Evolutionary conservation across 176 grass and related monocot genomes (phyloP).

Genomic region (Triticum timopheevii): DNA sequence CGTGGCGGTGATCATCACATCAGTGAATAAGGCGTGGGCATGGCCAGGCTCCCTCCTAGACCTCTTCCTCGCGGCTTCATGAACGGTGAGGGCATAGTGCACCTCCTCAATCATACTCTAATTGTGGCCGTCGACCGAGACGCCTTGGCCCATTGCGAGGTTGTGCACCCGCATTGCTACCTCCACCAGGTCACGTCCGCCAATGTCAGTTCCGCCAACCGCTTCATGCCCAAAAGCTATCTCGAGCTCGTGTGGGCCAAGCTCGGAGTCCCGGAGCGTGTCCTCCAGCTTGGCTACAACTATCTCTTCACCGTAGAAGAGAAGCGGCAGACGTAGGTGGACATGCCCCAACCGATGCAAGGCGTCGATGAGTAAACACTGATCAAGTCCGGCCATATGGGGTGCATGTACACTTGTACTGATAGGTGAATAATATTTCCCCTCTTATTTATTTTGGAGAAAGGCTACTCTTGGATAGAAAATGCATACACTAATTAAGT

Average conservation of each 20-base stretch:
- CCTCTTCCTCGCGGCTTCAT: conserved; percentile 53
- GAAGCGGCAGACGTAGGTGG: too few relatives aligned
- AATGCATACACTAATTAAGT: too few relatives aligned
- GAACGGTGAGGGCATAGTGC: conserved; percentile 36
- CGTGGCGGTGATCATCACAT: conserved; percentile 57
- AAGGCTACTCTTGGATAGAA: too few relatives aligned
- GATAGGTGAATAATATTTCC: too few relatives aligned
- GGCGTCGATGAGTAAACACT: too few relatives aligned
- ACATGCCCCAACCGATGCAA: too few relatives aligned
- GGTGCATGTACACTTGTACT: too few relatives aligned
- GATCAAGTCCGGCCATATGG: too few relatives aligned
- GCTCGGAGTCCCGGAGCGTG: conserved; percentile 35
- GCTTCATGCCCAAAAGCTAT: conserved; percentile 46
- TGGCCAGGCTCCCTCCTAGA: conserved; percentile 43
- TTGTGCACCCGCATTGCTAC: conserved; percentile 56
- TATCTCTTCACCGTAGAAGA: conserved; percentile 57
- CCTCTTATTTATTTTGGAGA: too few relatives aligned
- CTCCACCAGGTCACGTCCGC: conserved; percentile 6
- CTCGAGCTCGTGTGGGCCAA: conserved; percentile 69
- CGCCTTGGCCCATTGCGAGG: conserved; percentile 45
- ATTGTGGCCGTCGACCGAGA: conserved; percentile 48
- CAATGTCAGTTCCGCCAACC: conserved; percentile 27
- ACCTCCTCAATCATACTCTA: conserved; percentile 48
- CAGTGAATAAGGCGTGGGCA: conserved; percentile 61
- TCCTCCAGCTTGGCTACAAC: conserved; percentile 67